Conservation (phyloP, 257 asterid genomes). For the Fraxinus quadrangulata region DNA sequence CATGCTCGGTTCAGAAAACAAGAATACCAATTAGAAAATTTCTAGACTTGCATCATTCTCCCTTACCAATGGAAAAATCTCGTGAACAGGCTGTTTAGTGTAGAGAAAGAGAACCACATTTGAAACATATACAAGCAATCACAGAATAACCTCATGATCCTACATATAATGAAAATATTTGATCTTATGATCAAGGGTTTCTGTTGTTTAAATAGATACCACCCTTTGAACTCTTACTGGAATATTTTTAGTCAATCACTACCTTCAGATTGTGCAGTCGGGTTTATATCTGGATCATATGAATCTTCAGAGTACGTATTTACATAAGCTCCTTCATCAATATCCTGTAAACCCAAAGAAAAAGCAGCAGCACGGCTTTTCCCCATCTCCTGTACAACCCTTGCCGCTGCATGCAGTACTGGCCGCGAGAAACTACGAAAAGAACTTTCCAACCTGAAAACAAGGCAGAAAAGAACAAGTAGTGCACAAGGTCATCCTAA, state of each 20-base stretch:
- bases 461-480: slow-evolving; percentile 26
- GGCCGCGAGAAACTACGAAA: slow-evolving; percentile 97
- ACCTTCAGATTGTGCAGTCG: slow-evolving; percentile 90
- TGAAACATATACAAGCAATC: background rate
- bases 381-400: slow-evolving; percentile 99
- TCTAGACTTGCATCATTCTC: slow-evolving; percentile 16
- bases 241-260: slow-evolving; percentile 30
- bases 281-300: slow-evolving; percentile 73
- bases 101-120: background rate
- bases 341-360: slow-evolving; percentile 87
- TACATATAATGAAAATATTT: slow-evolving; percentile 1
- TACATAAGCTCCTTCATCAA: slow-evolving; percentile 87
- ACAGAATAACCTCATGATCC: slow-evolving; percentile 10
- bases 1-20: slow-evolving; percentile 1
- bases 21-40: slow-evolving; percentile 5
- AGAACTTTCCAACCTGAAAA: slow-evolving; percentile 84
- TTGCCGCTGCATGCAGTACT: slow-evolving; percentile 91
- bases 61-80: slow-evolving; percentile 7
- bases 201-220: background rate
- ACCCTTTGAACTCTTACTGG: slow-evolving; percentile 17
- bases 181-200: slow-evolving; percentile 12
- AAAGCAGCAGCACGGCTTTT: slow-evolving; percentile 99
- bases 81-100: slow-evolving; percentile 4
- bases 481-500: slow-evolving; percentile 14
- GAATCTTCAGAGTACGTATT: slow-evolving; percentile 74